Conservation (phyloP, 345 rosid genomes). For the Raphanus sativus region DNA sequence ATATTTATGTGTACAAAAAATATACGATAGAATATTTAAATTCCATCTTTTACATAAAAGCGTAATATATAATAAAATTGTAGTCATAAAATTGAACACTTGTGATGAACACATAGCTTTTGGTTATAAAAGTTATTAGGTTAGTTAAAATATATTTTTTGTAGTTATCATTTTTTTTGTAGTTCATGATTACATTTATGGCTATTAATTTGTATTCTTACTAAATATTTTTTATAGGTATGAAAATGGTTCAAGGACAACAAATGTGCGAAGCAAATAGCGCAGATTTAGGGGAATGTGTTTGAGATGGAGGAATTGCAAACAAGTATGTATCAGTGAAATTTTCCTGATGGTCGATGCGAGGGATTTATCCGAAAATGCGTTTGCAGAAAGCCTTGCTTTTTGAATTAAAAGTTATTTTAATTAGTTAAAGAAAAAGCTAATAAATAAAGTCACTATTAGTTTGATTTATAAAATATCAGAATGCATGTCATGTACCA, state of each 20-base stretch:
- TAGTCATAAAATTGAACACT: not conserved
- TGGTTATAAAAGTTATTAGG: not conserved
- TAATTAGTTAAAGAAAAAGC: not conserved
- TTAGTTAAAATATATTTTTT: too few relatives aligned
- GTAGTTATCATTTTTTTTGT: too few relatives aligned
- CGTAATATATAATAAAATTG: not conserved
- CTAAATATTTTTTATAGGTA: not conserved
- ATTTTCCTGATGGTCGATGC: not conserved
- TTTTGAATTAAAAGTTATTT: not conserved
- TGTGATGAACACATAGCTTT: not conserved
- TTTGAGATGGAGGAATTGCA: not conserved
- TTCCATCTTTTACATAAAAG: not conserved
- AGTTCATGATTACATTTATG: not conserved
- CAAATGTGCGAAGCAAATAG: conserved; percentile 6
- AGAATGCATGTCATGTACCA: conserved; percentile 5
- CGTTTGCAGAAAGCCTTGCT: not conserved
- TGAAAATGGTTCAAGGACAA: not conserved
- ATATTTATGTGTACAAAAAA: not conserved
- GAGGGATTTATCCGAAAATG: not conserved
- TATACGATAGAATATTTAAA: not conserved
- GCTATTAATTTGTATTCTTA: not conserved
- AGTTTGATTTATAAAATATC: too few relatives aligned
- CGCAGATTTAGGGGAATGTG: not conserved
- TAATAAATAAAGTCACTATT: not conserved
- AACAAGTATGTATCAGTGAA: not conserved